Conservation (phyloP, 768 basidiomycete species). For the Auricularia heimuer region DNA sequence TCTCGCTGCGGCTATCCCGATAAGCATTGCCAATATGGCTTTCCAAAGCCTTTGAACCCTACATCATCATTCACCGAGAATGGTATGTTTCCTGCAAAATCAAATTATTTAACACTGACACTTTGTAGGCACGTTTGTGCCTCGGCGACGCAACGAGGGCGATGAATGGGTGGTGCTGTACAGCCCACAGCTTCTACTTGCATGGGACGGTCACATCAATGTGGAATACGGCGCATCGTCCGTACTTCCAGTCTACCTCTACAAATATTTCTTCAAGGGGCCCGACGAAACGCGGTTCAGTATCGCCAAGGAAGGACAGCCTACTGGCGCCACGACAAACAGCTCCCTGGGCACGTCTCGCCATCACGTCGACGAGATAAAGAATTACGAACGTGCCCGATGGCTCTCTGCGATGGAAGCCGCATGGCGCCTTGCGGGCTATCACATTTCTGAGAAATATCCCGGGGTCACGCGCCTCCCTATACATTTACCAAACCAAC, state of each 20-base stretch:
- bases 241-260: slow-evolving; percentile 9
- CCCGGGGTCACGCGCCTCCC: slow-evolving; percentile 26
- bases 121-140: not conserved
- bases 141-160: not conserved
- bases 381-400: slow-evolving; percentile 23
- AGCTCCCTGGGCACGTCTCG: slow-evolving; percentile 2
- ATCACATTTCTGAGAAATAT: slow-evolving; percentile 23
- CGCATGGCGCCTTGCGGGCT: slow-evolving; percentile 28
- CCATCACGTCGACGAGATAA: slow-evolving; percentile 23
- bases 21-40: too few relatives aligned
- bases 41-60: too few relatives aligned
- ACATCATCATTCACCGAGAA: too few relatives aligned
- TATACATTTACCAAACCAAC: slow-evolving; percentile 19
- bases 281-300: slow-evolving; percentile 4
- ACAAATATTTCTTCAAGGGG: slow-evolving; percentile 14
- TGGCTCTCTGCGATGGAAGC: slow-evolving; percentile 29
- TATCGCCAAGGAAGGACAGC: not conserved
- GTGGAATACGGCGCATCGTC: slow-evolving; percentile 4
- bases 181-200: slow-evolving; percentile 3
- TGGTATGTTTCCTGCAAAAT: too few relatives aligned
- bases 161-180: slow-evolving; percentile 7
- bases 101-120: too few relatives aligned
- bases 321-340: too few relatives aligned
- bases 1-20: not conserved
- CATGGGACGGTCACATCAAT: slow-evolving; percentile 10